phyloP scores from a whole-genome alignment of 345 rosid genomes.

The Cardamine chenopodiifolia region DNA sequence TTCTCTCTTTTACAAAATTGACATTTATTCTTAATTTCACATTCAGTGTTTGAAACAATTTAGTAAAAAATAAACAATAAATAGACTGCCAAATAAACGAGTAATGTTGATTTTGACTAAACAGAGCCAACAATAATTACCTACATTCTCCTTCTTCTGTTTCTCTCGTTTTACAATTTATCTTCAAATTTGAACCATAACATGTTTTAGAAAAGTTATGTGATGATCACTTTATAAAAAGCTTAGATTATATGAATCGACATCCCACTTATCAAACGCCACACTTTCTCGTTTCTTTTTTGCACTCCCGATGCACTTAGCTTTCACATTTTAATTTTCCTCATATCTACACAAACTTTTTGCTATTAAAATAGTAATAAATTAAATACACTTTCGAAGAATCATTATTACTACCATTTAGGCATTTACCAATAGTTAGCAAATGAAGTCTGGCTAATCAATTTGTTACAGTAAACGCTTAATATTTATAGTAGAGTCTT shows the following conservation, averaged over 20 bases:
- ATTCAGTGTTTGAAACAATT: background rate
- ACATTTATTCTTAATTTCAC: background rate
- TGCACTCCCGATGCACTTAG: background rate
- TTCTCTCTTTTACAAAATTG: background rate
- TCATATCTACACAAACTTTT: slow-evolving; percentile 18
- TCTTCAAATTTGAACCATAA: slow-evolving; percentile 17
- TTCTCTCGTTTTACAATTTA: background rate
- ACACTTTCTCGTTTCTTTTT: slow-evolving; percentile 19
- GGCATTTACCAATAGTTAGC: background rate
- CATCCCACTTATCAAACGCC: slow-evolving; percentile 45
- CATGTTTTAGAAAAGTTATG: slow-evolving; percentile 7
- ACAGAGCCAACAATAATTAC: background rate
- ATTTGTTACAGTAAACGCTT: background rate
- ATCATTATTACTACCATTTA: background rate
- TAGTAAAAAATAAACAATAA: background rate
- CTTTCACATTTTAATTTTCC: slow-evolving; percentile 13
- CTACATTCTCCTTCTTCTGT: background rate
- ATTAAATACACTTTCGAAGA: slow-evolving; percentile 12
- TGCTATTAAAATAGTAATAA: background rate
- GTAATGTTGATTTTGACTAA: slow-evolving; percentile 10
- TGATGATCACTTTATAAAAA: slow-evolving; percentile 46
- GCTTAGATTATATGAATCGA: slow-evolving; percentile 44
- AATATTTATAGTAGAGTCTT: background rate
- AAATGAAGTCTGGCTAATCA: slow-evolving; percentile 31
- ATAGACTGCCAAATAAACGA: slow-evolving; percentile 8